These are phyloP conservation scores for Fusarium tanahbumbuense DNA, from an alignment of 2,329 filamentous ascomycete genomes.

Conservation along the genomic window DNA sequence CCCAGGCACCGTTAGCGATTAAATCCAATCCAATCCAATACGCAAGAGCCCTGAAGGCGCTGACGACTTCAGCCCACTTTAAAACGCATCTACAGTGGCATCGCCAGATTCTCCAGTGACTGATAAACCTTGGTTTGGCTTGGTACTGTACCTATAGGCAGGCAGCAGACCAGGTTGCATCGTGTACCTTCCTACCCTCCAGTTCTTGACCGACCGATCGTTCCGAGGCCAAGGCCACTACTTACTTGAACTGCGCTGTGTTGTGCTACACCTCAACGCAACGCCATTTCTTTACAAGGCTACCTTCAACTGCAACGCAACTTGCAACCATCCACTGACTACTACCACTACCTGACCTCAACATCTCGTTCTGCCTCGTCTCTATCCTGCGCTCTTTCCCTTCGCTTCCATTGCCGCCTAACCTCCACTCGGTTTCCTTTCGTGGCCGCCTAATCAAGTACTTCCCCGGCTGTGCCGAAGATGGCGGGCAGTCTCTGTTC, in stretches of 20 bases:
- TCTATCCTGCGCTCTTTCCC: conserved; percentile 20
- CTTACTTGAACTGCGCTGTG: conserved; percentile 8
- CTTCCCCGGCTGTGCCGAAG: conserved; percentile 46
- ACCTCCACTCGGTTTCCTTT: conserved; percentile 15
- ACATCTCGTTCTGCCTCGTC: conserved; percentile 5
- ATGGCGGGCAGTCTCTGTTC: conserved; percentile 45
- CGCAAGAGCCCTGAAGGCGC: conserved; percentile 26
- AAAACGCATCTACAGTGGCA: conserved; percentile 33
- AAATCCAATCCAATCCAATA: conserved; percentile 8
- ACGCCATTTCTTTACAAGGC: conserved; percentile 24
- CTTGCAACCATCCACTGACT: conserved; percentile 20
- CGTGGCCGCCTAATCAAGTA: conserved; percentile 27
- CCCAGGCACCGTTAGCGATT: conserved; percentile 28
- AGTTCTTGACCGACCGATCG: conserved; percentile 46
- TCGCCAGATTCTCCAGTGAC: conserved; percentile 33
- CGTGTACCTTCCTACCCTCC: conserved; percentile 7
- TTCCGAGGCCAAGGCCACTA: conserved; percentile 36
- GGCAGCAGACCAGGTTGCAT: conserved; percentile 3
- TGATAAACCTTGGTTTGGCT: conserved; percentile 5
- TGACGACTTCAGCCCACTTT: conserved; percentile 41
- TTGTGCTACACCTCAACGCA: conserved; percentile 15
- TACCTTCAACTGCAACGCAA: conserved; percentile 14
- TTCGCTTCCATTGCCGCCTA: conserved; percentile 28
- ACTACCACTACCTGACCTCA: neutral
- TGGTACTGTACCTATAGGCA: conserved; percentile 9